A percentile compares a stretch with the other conserved stretches of the same genome.
These are phyloP conservation scores for Wallacemonas rigidus DNA, from an alignment of 208 protist genomes.

Conservation along the genomic window DNA sequence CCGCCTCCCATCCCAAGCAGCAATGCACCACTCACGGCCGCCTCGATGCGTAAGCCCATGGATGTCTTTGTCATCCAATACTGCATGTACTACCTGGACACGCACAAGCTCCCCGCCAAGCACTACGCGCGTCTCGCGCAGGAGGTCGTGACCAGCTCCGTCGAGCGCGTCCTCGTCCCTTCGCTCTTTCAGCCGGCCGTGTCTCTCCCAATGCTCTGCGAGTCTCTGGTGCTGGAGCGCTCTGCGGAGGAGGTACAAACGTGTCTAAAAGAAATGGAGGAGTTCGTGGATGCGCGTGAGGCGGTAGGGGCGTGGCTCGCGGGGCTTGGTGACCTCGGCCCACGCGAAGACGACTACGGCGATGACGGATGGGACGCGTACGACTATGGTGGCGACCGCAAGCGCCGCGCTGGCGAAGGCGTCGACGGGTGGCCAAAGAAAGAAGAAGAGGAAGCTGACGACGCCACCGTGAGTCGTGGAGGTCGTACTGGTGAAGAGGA, in stretches of 20 bases:
- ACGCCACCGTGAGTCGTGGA: not conserved
- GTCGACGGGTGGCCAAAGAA: conserved; percentile 6
- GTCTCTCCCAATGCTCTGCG: conserved; percentile 68
- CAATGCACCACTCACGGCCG: conserved; percentile 17
- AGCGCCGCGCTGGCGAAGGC: conserved; percentile 16
- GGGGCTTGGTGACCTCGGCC: conserved; percentile 27
- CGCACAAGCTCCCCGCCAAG: conserved; percentile 29
- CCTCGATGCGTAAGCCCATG: conserved; percentile 53
- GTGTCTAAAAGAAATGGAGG: conserved; percentile 63
- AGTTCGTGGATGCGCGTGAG: conserved; percentile 75
- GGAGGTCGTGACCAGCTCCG: conserved; percentile 56
- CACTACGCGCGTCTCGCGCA: conserved; percentile 79
- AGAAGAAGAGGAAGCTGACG: not conserved
- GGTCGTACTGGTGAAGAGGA: not conserved
- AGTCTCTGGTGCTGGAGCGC: conserved; percentile 74
- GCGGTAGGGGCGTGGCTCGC: conserved; percentile 40
- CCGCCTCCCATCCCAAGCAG: not conserved
- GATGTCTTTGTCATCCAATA: conserved; percentile 78
- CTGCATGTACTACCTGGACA: conserved; percentile 73
- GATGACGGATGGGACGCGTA: conserved; percentile 26
- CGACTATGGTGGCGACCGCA: conserved; percentile 26
- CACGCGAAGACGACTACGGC: conserved; percentile 26
- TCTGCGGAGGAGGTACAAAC: conserved; percentile 66
- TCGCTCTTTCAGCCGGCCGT: conserved; percentile 39
- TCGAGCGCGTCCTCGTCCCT: conserved; percentile 64